These are phyloP conservation scores for Globisporangium echinulatum DNA, from an alignment of 352 stramenopile genomes.

Conservation along the genomic window DNA sequence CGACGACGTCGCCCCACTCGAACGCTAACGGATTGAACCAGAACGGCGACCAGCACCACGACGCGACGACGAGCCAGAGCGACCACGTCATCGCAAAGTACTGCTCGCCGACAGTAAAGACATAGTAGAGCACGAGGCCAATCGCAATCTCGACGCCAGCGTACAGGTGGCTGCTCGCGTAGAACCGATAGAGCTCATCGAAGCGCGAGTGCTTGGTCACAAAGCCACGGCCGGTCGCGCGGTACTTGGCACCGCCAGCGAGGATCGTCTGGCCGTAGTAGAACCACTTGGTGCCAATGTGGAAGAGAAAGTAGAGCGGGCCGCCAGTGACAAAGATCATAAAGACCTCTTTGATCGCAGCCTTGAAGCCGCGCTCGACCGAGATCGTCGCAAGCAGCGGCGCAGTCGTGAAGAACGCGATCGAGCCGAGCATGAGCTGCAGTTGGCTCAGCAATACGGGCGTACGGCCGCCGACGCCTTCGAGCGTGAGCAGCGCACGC, in stretches of 20 bases:
- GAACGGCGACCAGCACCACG: conserved; percentile 92
- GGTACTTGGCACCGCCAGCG: conserved; percentile 97
- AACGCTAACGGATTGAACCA: conserved; percentile 98
- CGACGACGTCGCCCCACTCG: conserved; percentile 92
- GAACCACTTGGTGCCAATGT: conserved; percentile 99
- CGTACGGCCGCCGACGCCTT: conserved; percentile 88
- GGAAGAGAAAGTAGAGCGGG: conserved; percentile 99
- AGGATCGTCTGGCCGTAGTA: conserved; percentile 99
- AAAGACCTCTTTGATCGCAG: conserved; percentile 88
- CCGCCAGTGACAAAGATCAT: conserved; percentile 96
- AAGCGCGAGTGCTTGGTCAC: conserved; percentile 98
- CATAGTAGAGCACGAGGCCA: conserved; percentile 91
- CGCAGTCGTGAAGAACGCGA: conserved; percentile 96
- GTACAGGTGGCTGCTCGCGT: conserved; percentile 97
- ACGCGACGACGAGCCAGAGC: conserved; percentile 90
- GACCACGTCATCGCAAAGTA: conserved; percentile 98
- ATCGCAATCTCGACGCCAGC: conserved; percentile 90
- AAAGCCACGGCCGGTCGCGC: conserved; percentile 96
- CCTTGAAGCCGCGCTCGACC: conserved; percentile 96
- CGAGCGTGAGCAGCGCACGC: conserved; percentile 89
- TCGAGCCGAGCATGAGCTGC: conserved; percentile 95
- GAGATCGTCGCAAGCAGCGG: conserved; percentile 96
- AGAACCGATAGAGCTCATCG: conserved; percentile 98
- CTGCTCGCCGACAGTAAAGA: conserved; percentile 92
- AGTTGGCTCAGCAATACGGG: conserved; percentile 93